These are phyloP conservation scores for Phialemoniopsis sp. DNA, from an alignment of 2,329 filamentous ascomycete genomes.

Conservation along the genomic window DNA sequence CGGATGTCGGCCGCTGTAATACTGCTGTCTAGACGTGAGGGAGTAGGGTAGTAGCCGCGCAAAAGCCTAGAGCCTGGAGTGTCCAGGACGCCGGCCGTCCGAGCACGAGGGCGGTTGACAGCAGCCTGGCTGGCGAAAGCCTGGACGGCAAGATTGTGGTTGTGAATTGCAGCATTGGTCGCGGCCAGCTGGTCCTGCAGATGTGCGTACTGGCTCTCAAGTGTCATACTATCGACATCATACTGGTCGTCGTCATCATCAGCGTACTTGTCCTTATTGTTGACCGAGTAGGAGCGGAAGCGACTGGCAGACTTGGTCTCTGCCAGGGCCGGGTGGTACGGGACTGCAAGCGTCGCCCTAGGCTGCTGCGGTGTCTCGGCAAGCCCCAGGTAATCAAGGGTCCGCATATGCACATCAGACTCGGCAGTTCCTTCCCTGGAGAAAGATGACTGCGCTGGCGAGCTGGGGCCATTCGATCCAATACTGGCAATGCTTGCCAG, in stretches of 20 bases:
- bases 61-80: conserved; percentile 64
- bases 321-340: conserved; percentile 71
- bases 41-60: conserved; percentile 72
- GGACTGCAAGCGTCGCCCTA: conserved; percentile 68
- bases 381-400: conserved; percentile 90
- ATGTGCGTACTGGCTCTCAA: conserved; percentile 54
- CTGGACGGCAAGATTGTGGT: conserved; percentile 90
- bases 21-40: conserved; percentile 67
- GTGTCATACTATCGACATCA: conserved; percentile 43
- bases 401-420: conserved; percentile 82
- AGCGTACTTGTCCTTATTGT: conserved; percentile 95
- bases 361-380: conserved; percentile 87
- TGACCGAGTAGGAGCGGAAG: conserved; percentile 96
- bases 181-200: conserved; percentile 60
- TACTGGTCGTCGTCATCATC: conserved; percentile 81
- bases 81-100: conserved; percentile 89
- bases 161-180: conserved; percentile 71
- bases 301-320: conserved; percentile 77
- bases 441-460: conserved; percentile 80
- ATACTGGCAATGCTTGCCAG: conserved; percentile 80
- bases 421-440: conserved; percentile 82
- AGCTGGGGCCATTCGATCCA: conserved; percentile 84
- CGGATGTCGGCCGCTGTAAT: conserved; percentile 73
- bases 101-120: conserved; percentile 77
- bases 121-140: conserved; percentile 84